These are phyloP conservation scores for Aspergillus tanneri DNA, from an alignment of 2,329 filamentous ascomycete species.

Conservation along the genomic window DNA sequence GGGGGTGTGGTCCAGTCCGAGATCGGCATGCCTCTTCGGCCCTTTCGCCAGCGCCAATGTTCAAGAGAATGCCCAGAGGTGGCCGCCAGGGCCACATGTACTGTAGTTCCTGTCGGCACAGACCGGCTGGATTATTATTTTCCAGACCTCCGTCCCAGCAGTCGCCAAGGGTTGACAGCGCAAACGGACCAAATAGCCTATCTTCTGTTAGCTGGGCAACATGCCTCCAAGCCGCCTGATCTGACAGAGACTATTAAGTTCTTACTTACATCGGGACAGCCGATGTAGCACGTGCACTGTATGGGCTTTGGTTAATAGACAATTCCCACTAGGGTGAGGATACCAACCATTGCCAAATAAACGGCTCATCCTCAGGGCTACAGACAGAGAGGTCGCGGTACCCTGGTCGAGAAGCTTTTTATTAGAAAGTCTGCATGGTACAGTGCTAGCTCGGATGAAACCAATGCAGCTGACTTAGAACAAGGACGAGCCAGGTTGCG, in stretches of 20 bases:
- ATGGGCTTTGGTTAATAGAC: not conserved
- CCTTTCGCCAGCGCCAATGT: slow-evolving; percentile 1
- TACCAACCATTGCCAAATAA: slow-evolving; percentile 3
- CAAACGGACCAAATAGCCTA: slow-evolving; percentile 2
- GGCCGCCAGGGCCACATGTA: slow-evolving; percentile 4
- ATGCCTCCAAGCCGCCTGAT: not conserved
- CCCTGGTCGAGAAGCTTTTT: not conserved
- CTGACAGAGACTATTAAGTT: not conserved
- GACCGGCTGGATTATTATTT: not conserved
- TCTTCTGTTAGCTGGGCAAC: not conserved
- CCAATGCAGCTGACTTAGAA: no score
- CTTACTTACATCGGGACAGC: slow-evolving; percentile 1
- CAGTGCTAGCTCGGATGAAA: no score
- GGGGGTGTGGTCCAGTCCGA: not conserved
- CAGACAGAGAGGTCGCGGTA: not conserved
- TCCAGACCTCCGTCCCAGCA: slow-evolving; percentile 5
- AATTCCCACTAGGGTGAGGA: not conserved
- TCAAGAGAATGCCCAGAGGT: not conserved
- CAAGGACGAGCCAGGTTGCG: not conserved
- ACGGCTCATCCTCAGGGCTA: not conserved
- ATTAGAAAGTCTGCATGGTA: no score
- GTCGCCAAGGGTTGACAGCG: not conserved
- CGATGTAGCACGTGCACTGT: slow-evolving; percentile 3
- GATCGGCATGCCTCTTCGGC: not conserved
- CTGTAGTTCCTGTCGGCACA: slow-evolving; percentile 1